Conservation (phyloP, 495 filamentous ascomycete genomes). For the Neurospora sp. region DNA sequence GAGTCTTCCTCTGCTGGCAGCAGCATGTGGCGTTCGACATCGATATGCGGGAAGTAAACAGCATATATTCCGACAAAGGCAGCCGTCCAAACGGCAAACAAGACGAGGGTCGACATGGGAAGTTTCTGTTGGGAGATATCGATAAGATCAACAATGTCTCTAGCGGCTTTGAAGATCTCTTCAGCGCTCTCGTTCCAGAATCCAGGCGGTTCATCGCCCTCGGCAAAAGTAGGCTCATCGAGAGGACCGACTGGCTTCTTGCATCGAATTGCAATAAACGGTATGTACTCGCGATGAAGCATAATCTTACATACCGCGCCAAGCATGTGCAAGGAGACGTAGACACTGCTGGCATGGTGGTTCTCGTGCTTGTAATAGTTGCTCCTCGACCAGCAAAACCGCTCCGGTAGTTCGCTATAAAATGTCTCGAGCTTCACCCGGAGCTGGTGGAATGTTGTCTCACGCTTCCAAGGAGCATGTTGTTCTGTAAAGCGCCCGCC, state of each 20-base stretch:
- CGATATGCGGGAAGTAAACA: conserved; percentile 69
- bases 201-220: conserved; percentile 35
- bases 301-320: conserved; percentile 69
- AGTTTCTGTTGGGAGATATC: conserved; percentile 61
- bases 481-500: conserved; percentile 57
- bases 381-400: conserved; percentile 57
- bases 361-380: conserved; percentile 79
- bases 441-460: conserved; percentile 54
- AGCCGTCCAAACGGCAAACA: conserved; percentile 77
- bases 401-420: conserved; percentile 54
- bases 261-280: conserved; percentile 69
- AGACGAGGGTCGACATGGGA: conserved; percentile 70
- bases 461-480: conserved; percentile 51
- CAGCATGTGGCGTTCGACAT: conserved; percentile 52
- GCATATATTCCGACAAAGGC: conserved; percentile 63
- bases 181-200: conserved; percentile 73
- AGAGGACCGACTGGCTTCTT: conserved; percentile 59
- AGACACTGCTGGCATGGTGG: conserved; percentile 62
- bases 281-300: conserved; percentile 72
- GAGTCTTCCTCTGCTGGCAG: conserved; percentile 15
- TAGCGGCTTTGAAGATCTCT: conserved; percentile 61
- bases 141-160: conserved; percentile 66
- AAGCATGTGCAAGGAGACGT: conserved; percentile 68
- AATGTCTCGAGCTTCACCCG: conserved; percentile 53
- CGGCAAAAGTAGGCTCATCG: conserved; percentile 56